Evolutionary conservation across 2,329 filamentous ascomycete genomes (phyloP), one percentile per base, ranked within the genome.

Genomic region (Cryphonectria parasitica): DNA sequence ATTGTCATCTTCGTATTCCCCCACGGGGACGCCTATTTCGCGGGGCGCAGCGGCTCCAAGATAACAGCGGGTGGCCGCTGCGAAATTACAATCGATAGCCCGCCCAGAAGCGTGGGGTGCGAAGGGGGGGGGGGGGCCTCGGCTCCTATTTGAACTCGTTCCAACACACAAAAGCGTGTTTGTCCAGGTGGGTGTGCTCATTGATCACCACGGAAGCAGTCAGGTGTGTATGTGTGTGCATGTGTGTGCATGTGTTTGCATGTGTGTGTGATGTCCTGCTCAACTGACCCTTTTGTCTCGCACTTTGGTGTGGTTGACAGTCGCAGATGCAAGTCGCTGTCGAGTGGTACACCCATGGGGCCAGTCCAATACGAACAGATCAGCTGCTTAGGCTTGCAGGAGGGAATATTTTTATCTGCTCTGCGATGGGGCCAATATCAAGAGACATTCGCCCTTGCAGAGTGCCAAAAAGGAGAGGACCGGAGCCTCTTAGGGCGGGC

Each of bases 1-100:
- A 31, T 58, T 58, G 11, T 60, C 39, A 6, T 45, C 7, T 60
- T 67, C 65, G 65, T 67, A 67, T 67, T 67, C 28, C 56, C 49
- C 54, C 65, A 25, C 39, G 52, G 54, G 54, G 54, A 61, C 65
- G 56, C 63, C 43, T 64, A 5, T 36, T 17, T 17, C 63, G 63
- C 63, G 63, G 63, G 63, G 63, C 63, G 63, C 25, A 52, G 63
- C 54, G 36, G 54, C 65, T 45, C 65, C 52, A 61, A 67, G 65
- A 67, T 67, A 67, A 58, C 64, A 36, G n/a, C 56, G 65, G 64
- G 22, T 56, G 25, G 63, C 43, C 63, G 41, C 65, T 60, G 54
- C 52, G 65, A 67, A 61, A 67, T 67, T 67, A 61, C 31, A 15
- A 25, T 34, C 39, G 13, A 64, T 36, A 52, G 45, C 64, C n/a